A percentile compares a stretch with the other conserved stretches of the same genome.
These are phyloP conservation scores for Dunaliella primolecta DNA, from an alignment of 139 green algal species.

Conservation along the genomic window DNA sequence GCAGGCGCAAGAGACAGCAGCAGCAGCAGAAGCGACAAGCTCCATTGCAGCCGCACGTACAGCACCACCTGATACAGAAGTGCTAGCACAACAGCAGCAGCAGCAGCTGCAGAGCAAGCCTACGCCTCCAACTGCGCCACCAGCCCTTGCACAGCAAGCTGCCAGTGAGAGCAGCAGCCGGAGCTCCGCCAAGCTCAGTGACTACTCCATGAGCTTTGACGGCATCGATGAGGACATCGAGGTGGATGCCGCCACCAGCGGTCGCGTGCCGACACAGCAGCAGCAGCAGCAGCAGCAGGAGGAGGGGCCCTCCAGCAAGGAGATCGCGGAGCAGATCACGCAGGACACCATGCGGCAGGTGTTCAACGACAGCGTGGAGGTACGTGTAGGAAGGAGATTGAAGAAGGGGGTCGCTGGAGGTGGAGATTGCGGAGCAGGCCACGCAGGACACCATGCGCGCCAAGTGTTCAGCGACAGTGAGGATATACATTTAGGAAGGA, in stretches of 20 bases:
- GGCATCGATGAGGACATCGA: conserved; percentile 7
- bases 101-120: not conserved
- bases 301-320: not conserved
- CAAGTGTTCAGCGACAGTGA: no score
- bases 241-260: conserved; percentile 7
- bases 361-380: conserved; percentile 17
- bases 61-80: not conserved
- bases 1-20: no score
- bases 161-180: not conserved
- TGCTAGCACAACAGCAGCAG: not conserved
- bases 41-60: no score
- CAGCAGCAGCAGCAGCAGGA: not conserved
- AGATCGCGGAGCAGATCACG: conserved; percentile 7
- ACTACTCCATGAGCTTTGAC: conserved; percentile 20
- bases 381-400: conserved; percentile 8
- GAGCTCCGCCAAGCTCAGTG: not conserved
- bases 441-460: no score
- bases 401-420: no score
- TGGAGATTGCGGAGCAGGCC: no score
- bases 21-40: no score
- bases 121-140: not conserved
- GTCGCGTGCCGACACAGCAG: not conserved
- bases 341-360: not conserved
- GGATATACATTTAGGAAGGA: no score
- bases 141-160: not conserved